A percentile compares a stretch with the other conserved stretches of the same genome.
phyloP scores from a whole-genome alignment of 148 eudicot genomes.

The Chenopodium quinoa region DNA sequence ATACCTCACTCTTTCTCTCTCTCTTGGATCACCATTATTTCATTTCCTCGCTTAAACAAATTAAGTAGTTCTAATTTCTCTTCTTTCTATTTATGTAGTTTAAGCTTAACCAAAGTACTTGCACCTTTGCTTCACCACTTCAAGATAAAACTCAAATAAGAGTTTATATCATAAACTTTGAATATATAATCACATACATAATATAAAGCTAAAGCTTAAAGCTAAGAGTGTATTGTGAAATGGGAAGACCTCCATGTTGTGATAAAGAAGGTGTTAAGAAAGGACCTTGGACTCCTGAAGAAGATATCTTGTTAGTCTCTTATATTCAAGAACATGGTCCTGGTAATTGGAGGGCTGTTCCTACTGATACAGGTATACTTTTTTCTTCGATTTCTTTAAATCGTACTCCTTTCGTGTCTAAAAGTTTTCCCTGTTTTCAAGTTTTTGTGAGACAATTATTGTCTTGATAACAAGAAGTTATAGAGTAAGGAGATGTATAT shows the following conservation, averaged over 20 bases:
- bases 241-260: conserved; percentile 55
- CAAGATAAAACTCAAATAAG: background rate
- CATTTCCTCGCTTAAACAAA: background rate
- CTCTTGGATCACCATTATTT: conserved; percentile 1
- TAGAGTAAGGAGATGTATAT: no score
- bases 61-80: background rate
- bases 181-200: background rate
- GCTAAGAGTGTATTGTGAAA: conserved; percentile 9
- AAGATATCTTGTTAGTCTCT: conserved; percentile 31
- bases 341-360: conserved; percentile 35
- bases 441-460: no score
- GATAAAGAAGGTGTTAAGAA: conserved; percentile 34
- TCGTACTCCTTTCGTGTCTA: no score
- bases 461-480: no score
- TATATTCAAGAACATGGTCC: conserved; percentile 35
- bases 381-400: background rate
- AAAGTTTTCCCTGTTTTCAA: no score
- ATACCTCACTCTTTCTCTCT: conserved; percentile 16
- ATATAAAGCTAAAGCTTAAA: background rate
- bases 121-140: conserved; percentile 23
- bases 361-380: conserved; percentile 30
- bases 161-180: background rate
- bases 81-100: conserved; percentile 18
- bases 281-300: conserved; percentile 45
- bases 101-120: background rate